phyloP scores from a whole-genome alignment of 495 filamentous ascomycete genomes.

The Amniculicola lignicola region DNA sequence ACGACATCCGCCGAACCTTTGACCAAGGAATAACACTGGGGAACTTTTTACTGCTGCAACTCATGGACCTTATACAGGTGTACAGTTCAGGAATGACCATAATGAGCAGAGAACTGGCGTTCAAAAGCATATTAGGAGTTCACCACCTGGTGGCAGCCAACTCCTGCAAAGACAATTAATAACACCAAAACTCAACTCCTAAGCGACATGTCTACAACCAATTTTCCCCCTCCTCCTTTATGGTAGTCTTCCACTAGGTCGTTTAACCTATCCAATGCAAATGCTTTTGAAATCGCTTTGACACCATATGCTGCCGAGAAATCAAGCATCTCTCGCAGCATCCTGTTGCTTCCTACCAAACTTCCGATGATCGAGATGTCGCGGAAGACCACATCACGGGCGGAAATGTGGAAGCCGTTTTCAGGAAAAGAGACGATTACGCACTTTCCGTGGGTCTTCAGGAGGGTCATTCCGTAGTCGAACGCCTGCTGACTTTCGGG shows the following conservation, averaged over 20 bases:
- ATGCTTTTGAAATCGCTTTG: slow-evolving; percentile 41
- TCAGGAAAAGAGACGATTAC: slow-evolving; percentile 43
- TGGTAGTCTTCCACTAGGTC: slow-evolving; percentile 47
- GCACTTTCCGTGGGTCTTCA: slow-evolving; percentile 43
- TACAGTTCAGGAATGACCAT: too few species aligned
- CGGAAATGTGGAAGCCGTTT: slow-evolving; percentile 41
- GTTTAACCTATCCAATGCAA: slow-evolving; percentile 40
- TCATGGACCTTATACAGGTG: too few species aligned
- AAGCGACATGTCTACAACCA: slow-evolving; percentile 44
- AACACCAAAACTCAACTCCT: neutral
- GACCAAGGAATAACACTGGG: too few species aligned
- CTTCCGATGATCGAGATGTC: slow-evolving; percentile 43
- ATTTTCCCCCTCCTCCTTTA: slow-evolving; percentile 43
- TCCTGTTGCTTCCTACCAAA: slow-evolving; percentile 41
- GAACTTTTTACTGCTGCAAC: too few species aligned
- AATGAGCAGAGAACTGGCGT: too few species aligned
- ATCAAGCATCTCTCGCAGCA: slow-evolving; percentile 40
- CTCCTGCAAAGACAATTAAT: neutral
- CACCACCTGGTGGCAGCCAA: too few species aligned
- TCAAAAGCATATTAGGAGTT: too few species aligned
- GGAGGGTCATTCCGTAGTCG: slow-evolving; percentile 44
- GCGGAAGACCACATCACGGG: slow-evolving; percentile 44
- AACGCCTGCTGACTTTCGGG: slow-evolving; percentile 44
- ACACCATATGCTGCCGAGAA: slow-evolving; percentile 39
- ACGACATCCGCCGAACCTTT: too few species aligned